A percentile compares a stretch with the other conserved stretches of the same genome.
Conservation (phyloP, 495 filamentous ascomycete species). For the Cercophora newfieldiana region DNA sequence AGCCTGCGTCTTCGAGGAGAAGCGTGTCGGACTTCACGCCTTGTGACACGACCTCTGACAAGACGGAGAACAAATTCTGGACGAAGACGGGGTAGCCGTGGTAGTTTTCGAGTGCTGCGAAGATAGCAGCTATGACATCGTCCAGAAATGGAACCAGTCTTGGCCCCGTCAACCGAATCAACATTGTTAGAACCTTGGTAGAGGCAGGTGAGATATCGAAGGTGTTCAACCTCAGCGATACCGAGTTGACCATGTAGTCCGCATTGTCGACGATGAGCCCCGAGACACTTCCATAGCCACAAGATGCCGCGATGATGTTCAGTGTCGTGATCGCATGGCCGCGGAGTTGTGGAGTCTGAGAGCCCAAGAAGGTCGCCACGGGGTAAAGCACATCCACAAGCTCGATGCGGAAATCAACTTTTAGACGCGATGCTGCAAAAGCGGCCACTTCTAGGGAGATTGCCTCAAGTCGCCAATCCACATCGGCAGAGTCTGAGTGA, state of each 20-base stretch:
- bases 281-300: constrained; percentile 71
- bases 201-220: constrained; percentile 90
- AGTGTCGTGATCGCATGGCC: constrained; percentile 82
- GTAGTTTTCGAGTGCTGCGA: constrained; percentile 85
- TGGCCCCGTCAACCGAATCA: constrained; percentile 84
- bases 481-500: constrained; percentile 47
- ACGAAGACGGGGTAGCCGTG: constrained; percentile 91
- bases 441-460: constrained; percentile 75
- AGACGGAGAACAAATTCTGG: constrained; percentile 77
- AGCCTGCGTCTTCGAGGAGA: constrained; percentile 36
- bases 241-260: constrained; percentile 94
- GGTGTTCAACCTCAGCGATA: constrained; percentile 83
- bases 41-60: constrained; percentile 80
- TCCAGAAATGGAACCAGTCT: constrained; percentile 84
- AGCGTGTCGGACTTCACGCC: constrained; percentile 66
- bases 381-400: constrained; percentile 92
- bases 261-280: constrained; percentile 87
- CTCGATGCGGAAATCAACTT: constrained; percentile 73
- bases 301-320: constrained; percentile 72
- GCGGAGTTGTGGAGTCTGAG: constrained; percentile 64
- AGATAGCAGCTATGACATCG: constrained; percentile 84
- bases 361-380: constrained; percentile 81
- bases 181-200: constrained; percentile 89
- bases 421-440: constrained; percentile 66
- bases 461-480: constrained; percentile 70